Evolutionary conservation across 768 basidiomycete genomes (phyloP), one percentile per base, ranked within the genome.

Genomic region (Mycena indigotica): DNA sequence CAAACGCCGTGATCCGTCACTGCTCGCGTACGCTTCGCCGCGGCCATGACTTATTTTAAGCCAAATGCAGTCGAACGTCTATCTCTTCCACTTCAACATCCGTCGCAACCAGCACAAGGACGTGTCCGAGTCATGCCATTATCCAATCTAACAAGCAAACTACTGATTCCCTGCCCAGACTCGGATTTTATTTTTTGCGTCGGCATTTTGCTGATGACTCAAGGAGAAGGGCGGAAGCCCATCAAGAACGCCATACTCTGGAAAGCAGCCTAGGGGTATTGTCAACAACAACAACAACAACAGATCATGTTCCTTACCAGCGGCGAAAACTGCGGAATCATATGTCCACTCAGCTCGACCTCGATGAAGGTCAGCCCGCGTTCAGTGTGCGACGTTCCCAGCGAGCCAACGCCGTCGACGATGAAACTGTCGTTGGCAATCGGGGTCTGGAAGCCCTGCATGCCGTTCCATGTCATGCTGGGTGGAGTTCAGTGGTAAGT

Each of bases 361-460:
- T 92, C 89, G 28, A 79, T 74, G 60, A 84, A 90, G 0, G 88
- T 84, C 62, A 91, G 68, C 13, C 84, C 83, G 35, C 89, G 83
- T 65, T 91, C 90, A 16, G 77, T 73, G 57, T 90, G 88, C 56
- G 80, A 73, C 2, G 73, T 86, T 0, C 89, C 89, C 25, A 84
- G 74, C 3, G 88, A 79, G 25, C 89, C 89, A 41, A 89, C 77
- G 17, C 84, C 86, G 54, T 88, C 86, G 52, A 91, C 81, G 54
- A 89, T 68, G 74, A 91, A 87, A 58, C 82, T 86, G 61, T 90
- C 88, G 28, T 80, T 72, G 13, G 70, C 66, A 45, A 89, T 87
- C 4, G 86, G 87, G 0, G 78, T 84, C 60, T 86, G 88, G 81
- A 91, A 91, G 0, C 89, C 89, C 73, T 91, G 89, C 55, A 73